Base-by-base conservation (phyloP, 768 basidiomycete species). In the Cubamyces sp. region DNA sequence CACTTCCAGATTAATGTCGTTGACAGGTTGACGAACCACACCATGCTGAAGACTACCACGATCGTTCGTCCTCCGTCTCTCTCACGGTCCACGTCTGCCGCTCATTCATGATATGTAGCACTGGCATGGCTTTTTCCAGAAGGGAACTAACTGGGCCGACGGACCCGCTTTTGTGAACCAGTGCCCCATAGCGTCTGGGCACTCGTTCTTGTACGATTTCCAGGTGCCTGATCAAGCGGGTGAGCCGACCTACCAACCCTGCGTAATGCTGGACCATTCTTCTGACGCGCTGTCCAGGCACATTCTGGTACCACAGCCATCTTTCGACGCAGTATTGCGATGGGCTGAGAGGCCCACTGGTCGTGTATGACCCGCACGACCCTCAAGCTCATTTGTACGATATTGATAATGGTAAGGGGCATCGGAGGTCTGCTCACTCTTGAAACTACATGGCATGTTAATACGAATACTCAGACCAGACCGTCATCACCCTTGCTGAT, bases 81-180 rank as follows among this genome's bases (percentile, higher is more conserved):
- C 21, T 26, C 26, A 11, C 26, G 47, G 26, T 4, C 11, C 25
- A 21, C 6, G 11, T 25, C 12, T 3, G 23, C 12, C 12, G 26
- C 25, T 48, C 23, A 48, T 12, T 12, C 23, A 25, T 11, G 12
- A 12, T 19, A 7, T 26, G 14, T 23, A 67, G 66, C 66, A 67
- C 34, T 82, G 81, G 81, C 81, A 82, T 54, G 81, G 81, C 3
- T 34, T 82, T 11, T 78, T 77, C 56, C 81, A 82, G 61, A 52
- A 68, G 11, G 72, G 73, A 23, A 72, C 75, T 6, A 78, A 77
- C 5, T 70, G 76, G n/a, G 79, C 78, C 54, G 82, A 84, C 50
- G 82, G 82, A 12, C 43, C 73, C 15, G 66, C 76, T 3, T 81
- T 80, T 60, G 80, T 81, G 49, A 82, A 76, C 66, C 71, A 73